Evolutionary conservation across 1,284 basidiomycete species (phyloP), one percentile per base, ranked within the genome.

Genomic region (Jaminaea rosea): DNA sequence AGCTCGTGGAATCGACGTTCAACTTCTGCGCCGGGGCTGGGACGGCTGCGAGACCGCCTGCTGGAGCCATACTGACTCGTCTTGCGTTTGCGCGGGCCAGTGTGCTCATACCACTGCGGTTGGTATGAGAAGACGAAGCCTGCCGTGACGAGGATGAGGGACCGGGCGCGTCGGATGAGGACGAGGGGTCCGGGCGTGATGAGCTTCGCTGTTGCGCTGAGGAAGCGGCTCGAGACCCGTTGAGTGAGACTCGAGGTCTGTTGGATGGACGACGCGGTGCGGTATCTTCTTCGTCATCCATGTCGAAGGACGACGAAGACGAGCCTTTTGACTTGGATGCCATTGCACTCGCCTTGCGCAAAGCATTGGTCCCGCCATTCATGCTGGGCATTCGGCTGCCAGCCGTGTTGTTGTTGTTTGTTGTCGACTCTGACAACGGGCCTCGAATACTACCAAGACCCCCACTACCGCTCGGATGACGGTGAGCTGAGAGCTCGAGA

Each of bases 1-100:
- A 73, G 53, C 62, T 68, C 49, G 71, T 72, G 11, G 55, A 67
- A 56, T 73, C 69, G 21, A 73, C 70, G 11, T 62, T 59, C 15
- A 70, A 49, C 39, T 53, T 53, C 34, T 36, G 34, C 21, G n/a
- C 34, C 21, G 34, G 34, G 4, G 39, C 7, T 23, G 19, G 19
- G 6, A 23, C 39, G 6, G 19, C 39, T 42, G 19, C 39, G 11
- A 42, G 39, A 6, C 13, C 4, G 11, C 39, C 39, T 11, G 39
- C 6, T 3, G 15, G 39, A 7, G 11, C 39, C 4, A 42, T 24
- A 23, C 39, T 42, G 39, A 42, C 23, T 23, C 39, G 17, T 11
- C 39, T 42, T 42, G 39, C 39, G 13, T 42, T 42, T 13, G 39
- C 39, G 11, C 39, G 17, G 19, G 39, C 39, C 23, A 42, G 11